Evolutionary conservation across 169 alveolate species (phyloP), one percentile per base, ranked within the genome.

Genomic region (Sarcocystis neurona): DNA sequence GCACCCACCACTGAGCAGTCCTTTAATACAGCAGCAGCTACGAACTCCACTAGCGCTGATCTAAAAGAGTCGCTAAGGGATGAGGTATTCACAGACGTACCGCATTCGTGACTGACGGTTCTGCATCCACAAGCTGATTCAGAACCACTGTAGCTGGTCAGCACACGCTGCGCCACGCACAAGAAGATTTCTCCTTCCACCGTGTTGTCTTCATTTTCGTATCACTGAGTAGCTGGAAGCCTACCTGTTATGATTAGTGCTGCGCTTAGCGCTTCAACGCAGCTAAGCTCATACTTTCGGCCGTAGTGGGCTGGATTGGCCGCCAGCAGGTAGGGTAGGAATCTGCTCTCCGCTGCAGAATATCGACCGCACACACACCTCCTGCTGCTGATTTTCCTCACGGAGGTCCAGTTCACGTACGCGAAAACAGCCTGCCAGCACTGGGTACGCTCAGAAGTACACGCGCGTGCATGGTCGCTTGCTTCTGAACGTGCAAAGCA

Each of bases 201-300:
- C n/a, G n/a, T n/a, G n/a, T n/a, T n/a, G n/a, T n/a, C n/a, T n/a
- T n/a, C n/a, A n/a, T n/a, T n/a, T n/a, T n/a, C n/a, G n/a, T n/a
- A 4, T 10, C 39, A 2, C 70, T 5, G 30, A 58, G 18, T 12
- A 32, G 39, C 18, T 23, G 39, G 4, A 63, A 30, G 58, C 87
- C 12, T 32, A 87, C 99, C 98, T 84, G 95, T 87, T 18, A 98
- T 93, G 84, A 89, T 92, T 79, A 98, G 95, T 53, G 97, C 96
- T 4, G 98, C 99, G n/a, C 99, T 97, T 48, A 97, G 92, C 0
- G 99, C 99, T 87, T 98, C 99, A 12, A 97, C 99, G 92, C 99
- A 98, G 46, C 97, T 95, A 85, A 98, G 95, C 94, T 97, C 97
- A 79, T 91, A 94, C 18, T 99, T 98, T 58, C 97, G 96, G 18